A percentile compares a stretch with the other conserved stretches of the same genome.
phyloP scores from a whole-genome alignment of 257 asterid genomes.

The Solanum rostratum region DNA sequence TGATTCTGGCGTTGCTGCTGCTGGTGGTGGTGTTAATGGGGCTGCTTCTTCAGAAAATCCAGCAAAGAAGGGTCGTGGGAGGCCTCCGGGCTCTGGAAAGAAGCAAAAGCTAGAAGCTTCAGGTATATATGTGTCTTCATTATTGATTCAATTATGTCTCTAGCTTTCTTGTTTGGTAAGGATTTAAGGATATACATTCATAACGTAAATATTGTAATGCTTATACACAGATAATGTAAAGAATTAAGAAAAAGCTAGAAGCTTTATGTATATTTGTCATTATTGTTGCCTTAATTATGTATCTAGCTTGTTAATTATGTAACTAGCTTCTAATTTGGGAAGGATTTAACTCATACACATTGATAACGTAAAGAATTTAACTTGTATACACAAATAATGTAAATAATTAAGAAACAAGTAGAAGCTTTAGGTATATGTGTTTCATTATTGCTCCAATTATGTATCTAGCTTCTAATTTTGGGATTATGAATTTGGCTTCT shows the following conservation, averaged over 20 bases:
- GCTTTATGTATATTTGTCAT: not conserved
- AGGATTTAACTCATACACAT: too few species aligned
- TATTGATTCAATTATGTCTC: not conserved
- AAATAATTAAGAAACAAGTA: not conserved
- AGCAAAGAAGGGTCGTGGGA: slow-evolving; percentile 26
- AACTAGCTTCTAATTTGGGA: not conserved
- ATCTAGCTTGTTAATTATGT: not conserved
- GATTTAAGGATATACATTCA: not conserved
- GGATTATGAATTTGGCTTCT: not conserved
- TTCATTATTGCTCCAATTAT: not conserved
- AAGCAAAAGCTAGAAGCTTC: slow-evolving; percentile 22
- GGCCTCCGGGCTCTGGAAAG: slow-evolving; percentile 40
- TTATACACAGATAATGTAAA: not conserved
- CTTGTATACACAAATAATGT: not conserved
- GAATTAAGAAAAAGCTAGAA: not conserved
- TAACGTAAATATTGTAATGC: too few species aligned
- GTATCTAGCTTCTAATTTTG: not conserved
- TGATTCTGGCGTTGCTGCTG: slow-evolving; percentile 4
- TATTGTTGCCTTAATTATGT: not conserved
- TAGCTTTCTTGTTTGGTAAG: not conserved
- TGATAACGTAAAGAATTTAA: not conserved
- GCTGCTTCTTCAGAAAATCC: slow-evolving; percentile 17
- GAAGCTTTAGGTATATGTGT: not conserved
- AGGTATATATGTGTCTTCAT: slow-evolving; percentile 8
- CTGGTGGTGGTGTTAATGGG: slow-evolving; percentile 14